phyloP scores from a whole-genome alignment of 2,329 filamentous ascomycete species.

The Nemania sp. region DNA sequence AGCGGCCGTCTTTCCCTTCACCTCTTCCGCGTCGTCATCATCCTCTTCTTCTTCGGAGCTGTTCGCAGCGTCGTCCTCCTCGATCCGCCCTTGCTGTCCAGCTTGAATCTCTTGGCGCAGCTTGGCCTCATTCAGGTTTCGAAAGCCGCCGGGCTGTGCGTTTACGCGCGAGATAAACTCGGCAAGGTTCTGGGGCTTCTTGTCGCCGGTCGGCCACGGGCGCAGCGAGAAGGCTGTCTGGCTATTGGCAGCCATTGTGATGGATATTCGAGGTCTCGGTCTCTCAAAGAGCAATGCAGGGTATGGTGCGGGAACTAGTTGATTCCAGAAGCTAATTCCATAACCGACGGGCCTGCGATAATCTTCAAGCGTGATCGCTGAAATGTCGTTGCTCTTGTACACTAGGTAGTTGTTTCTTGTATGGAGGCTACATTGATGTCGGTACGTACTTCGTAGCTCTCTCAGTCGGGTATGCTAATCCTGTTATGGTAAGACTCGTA shows the following conservation, averaged over 20 bases:
- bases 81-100: conserved; percentile 46
- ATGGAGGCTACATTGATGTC: no score
- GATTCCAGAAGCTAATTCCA: neutral
- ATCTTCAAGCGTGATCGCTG: no score
- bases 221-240: conserved; percentile 61
- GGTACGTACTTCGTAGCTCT: no score
- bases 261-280: neutral
- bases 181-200: conserved; percentile 64
- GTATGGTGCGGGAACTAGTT: neutral
- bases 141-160: conserved; percentile 78
- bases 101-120: conserved; percentile 69
- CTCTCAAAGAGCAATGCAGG: neutral
- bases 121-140: conserved; percentile 74
- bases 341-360: neutral
- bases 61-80: conserved; percentile 50
- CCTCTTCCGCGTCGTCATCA: conserved; percentile 39
- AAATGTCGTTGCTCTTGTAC: no score
- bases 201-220: conserved; percentile 64
- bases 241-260: conserved; percentile 31
- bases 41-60: conserved; percentile 52
- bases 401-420: no score
- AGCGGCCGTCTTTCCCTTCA: conserved; percentile 46
- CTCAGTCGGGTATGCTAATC: no score
- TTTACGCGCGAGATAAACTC: conserved; percentile 81
- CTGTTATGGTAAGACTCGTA: no score